Conservation (phyloP, 768 basidiomycete species). For the Aureoboletus auriporus region DNA sequence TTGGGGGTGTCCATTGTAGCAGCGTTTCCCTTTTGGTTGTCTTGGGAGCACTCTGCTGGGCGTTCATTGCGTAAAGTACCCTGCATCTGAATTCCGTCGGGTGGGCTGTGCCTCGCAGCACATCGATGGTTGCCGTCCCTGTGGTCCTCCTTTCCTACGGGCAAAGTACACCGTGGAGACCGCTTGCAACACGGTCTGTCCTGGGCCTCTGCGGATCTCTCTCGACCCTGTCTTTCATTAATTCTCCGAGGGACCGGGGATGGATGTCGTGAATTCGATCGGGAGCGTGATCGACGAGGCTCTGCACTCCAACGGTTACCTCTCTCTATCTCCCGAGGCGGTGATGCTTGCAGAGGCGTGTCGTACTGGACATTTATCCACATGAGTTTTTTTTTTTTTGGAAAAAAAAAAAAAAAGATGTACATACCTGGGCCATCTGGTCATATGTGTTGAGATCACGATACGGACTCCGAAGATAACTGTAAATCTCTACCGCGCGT, state of each 20-base stretch:
- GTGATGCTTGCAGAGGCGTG: slow-evolving; percentile 38
- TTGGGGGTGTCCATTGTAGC: background rate
- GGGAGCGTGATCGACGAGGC: slow-evolving; percentile 20
- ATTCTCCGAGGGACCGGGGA: slow-evolving; percentile 8
- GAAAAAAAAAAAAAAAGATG: background rate
- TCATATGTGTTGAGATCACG: slow-evolving; percentile 83
- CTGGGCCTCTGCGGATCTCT: slow-evolving; percentile 7
- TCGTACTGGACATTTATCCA: slow-evolving; percentile 49
- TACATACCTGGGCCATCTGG: slow-evolving; percentile 65
- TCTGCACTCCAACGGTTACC: slow-evolving; percentile 26
- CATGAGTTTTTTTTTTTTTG: too few relatives aligned
- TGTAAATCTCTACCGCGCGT: slow-evolving; percentile 67
- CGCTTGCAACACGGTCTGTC: background rate
- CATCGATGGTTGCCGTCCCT: background rate
- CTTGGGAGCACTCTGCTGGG: background rate
- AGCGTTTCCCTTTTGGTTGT: background rate
- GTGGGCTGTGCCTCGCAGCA: background rate
- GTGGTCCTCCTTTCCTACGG: slow-evolving; percentile 1
- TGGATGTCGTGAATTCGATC: slow-evolving; percentile 25
- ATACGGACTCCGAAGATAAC: slow-evolving; percentile 85
- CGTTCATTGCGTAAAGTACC: background rate
- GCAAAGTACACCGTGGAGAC: slow-evolving; percentile 1
- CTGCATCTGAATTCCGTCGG: background rate
- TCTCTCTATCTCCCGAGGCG: slow-evolving; percentile 27
- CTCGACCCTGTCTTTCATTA: slow-evolving; percentile 1